Conservation (phyloP, 2,329 filamentous ascomycete genomes). For the Colletotrichum destructivum region DNA sequence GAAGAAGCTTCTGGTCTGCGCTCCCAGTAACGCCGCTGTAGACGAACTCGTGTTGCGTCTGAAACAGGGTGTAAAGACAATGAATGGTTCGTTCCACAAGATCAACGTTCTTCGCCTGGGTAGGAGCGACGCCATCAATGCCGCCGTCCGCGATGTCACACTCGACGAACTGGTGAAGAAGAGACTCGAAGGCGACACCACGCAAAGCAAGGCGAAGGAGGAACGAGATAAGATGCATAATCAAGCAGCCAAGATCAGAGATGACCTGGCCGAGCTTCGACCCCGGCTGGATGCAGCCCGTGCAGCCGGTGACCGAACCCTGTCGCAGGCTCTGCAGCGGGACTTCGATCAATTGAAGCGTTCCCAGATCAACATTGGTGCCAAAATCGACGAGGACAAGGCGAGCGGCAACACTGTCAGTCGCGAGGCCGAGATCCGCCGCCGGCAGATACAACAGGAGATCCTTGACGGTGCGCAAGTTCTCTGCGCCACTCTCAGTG, state of each 20-base stretch:
- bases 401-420: conserved; percentile 86
- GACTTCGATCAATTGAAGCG: conserved; percentile 85
- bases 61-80: conserved; percentile 87
- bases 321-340: conserved; percentile 74
- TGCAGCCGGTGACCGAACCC: conserved; percentile 55
- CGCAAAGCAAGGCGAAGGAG: conserved; percentile 69
- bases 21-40: conserved; percentile 98
- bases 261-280: conserved; percentile 79
- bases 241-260: conserved; percentile 81
- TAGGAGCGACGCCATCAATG: conserved; percentile 92
- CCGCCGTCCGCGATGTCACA: conserved; percentile 90
- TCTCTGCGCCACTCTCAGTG: conserved; percentile 94
- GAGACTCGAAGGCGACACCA: conserved; percentile 74
- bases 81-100: conserved; percentile 79
- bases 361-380: conserved; percentile 80
- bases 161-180: conserved; percentile 91
- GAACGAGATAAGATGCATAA: conserved; percentile 73
- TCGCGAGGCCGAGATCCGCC: conserved; percentile 88
- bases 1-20: conserved; percentile 95
- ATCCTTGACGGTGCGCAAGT: conserved; percentile 93
- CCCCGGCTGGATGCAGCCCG: conserved; percentile 79
- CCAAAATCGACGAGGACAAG: conserved; percentile 88
- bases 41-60: conserved; percentile 95
- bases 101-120: conserved; percentile 93
- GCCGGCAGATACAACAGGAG: conserved; percentile 88